Conservation (phyloP, 345 rosid species). For the Brassica cretica region DNA sequence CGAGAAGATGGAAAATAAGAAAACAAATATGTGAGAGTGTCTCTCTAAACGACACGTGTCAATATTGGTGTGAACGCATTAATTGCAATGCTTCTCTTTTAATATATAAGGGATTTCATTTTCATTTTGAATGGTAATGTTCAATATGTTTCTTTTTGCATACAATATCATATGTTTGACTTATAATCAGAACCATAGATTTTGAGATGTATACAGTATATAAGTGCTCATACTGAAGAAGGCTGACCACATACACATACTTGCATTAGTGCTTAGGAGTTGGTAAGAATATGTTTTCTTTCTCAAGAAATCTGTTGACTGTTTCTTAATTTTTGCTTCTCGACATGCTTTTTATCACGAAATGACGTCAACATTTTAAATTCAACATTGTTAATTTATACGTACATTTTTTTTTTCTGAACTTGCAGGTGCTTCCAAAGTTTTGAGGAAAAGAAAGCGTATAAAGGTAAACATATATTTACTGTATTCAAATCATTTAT, state of each 20-base stretch:
- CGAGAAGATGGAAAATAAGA: no score
- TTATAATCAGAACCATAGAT: background rate
- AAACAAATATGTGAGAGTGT: no score
- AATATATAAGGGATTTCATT: background rate
- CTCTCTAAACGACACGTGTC: no score
- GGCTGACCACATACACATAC: background rate
- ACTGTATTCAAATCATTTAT: background rate
- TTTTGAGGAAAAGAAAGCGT: background rate
- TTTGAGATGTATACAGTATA: background rate
- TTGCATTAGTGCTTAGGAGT: background rate
- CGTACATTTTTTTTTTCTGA: background rate
- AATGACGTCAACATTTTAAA: background rate
- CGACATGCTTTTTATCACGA: background rate
- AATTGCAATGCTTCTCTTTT: no score
- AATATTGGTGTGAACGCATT: no score
- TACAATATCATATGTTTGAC: background rate
- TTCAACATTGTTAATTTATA: background rate
- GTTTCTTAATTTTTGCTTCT: background rate
- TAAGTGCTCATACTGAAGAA: background rate
- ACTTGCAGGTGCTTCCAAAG: background rate
- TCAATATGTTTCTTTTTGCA: slow-evolving; percentile 1
- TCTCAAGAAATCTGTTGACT: background rate
- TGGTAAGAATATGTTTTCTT: background rate
- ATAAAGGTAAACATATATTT: background rate
- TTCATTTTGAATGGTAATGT: background rate